Evolutionary conservation across 306 rosid genomes (phyloP), one percentile per base, ranked within the genome.

Genomic region (Betula pendula): DNA sequence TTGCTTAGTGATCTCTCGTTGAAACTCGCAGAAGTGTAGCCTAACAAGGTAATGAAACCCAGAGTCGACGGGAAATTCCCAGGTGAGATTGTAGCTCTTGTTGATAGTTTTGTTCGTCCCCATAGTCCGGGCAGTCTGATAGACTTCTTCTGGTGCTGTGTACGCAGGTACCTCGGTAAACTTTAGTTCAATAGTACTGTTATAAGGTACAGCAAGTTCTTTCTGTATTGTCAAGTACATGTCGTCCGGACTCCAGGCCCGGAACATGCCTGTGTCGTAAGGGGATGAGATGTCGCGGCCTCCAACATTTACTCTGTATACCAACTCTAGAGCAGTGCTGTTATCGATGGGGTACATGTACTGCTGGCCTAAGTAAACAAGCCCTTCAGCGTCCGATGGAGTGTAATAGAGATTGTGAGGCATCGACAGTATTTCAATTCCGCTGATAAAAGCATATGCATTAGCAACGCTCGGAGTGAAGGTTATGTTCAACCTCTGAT

Each of bases 1-100:
- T 1, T 0, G 0, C 0, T 0, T 0, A 0, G 0, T 24, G 3
- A 86, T 66, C 0, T 1, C 0, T 0, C 68, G 77, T 17, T 77
- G 51, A 43, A 86, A 68, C 65, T 86, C 87, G 16, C 89, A 86
- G 44, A 86, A 86, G 5, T 86, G 89, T 6, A 88, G 88, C 85
- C 92, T 88, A 3, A 88, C 65, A 0, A 88, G 80, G 67, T 80
- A 84, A 0, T 4, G 9, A 80, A 85, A 88, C 17, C 88, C 87
- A 14, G 84, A 35, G 73, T 88, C 90, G 8, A 88, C 70, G 0
- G 71, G 22, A 3, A 88, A 88, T 50, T 70, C 10, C 90, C 87
- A 88, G 0, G 87, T 80, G 2, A 25, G 62, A n/a, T 86, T 83
- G 68, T 5, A 78, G 38, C 52, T 53, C 33, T 45, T 52, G 67